Evolutionary conservation across 176 grass and related monocot species (phyloP).

Genomic region (Lolium perenne): DNA sequence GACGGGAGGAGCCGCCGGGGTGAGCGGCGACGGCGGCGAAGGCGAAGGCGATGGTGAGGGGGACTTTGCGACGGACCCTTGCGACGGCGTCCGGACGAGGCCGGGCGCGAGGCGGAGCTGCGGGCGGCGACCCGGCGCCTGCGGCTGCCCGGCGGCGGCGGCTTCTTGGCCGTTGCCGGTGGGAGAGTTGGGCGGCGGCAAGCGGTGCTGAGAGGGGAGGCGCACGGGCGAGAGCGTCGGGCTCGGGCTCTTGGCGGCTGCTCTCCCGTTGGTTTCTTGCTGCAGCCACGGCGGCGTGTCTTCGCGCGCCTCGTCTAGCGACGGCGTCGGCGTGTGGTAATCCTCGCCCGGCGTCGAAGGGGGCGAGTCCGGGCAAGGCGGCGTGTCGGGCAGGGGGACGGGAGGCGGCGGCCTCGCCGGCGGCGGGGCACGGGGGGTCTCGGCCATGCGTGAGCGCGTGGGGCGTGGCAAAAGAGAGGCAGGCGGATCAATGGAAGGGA

Average conservation of each 20-base stretch:
- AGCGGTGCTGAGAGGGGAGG: not conserved
- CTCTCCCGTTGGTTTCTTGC: constrained; percentile 1
- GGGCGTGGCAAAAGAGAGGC: not conserved
- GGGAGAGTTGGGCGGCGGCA: constrained; percentile 4
- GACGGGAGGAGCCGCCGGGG: not conserved
- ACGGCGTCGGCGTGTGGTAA: constrained; percentile 51
- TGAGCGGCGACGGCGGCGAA: constrained; percentile 47
- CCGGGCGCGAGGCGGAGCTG: constrained; percentile 38
- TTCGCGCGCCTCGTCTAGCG: constrained; percentile 46
- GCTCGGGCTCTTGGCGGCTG: constrained; percentile 45
- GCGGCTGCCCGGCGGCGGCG: not conserved
- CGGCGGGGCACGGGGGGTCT: constrained; percentile 40
- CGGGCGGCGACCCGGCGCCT: not conserved
- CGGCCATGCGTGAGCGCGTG: constrained; percentile 30
- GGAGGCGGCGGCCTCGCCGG: constrained; percentile 50
- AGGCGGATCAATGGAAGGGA: not conserved
- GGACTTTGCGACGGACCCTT: constrained; percentile 43
- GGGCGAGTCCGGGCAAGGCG: constrained; percentile 19
- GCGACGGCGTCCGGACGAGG: constrained; percentile 54
- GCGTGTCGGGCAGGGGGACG: constrained; percentile 13
- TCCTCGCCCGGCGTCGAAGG: constrained; percentile 45
- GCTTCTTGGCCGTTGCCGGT: constrained; percentile 17
- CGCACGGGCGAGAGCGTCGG: constrained; percentile 51
- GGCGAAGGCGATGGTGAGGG: constrained; percentile 25
- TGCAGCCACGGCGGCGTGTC: constrained; percentile 19